Percentiles rank a stretch among this genome's conserved stretches.
Conservation (phyloP, 164 flowering plant species). For the Kalanchoe fedtschenkoi region DNA sequence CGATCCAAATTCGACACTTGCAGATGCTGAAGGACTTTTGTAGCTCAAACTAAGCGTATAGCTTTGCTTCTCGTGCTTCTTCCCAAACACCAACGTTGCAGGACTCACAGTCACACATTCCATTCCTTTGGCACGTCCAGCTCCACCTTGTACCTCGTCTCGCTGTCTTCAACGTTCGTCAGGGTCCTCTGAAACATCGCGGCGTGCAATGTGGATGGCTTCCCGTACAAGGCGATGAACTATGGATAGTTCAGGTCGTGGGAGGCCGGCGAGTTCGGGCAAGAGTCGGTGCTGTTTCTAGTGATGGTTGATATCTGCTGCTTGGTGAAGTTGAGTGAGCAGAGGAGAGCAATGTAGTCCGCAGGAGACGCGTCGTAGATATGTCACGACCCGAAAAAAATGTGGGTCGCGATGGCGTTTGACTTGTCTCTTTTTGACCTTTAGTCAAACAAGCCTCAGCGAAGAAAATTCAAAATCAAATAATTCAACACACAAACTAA, state of each 20-base stretch:
- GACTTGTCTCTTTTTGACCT: too few relatives aligned
- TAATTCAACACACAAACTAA: too few relatives aligned
- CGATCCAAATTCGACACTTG: background rate
- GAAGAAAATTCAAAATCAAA: too few relatives aligned
- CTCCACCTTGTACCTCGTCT: conserved; percentile 15
- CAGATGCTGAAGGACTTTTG: too few relatives aligned
- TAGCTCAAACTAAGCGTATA: background rate
- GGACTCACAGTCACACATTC: conserved; percentile 9
- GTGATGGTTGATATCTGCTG: conserved; percentile 17
- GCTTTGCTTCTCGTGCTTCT: background rate
- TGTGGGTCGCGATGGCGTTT: too few relatives aligned
- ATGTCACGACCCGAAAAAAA: too few relatives aligned
- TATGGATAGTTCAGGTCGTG: conserved; percentile 36
- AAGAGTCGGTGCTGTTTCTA: conserved; percentile 9
- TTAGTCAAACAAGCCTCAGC: too few relatives aligned
- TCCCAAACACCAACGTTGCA: background rate
- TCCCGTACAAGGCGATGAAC: conserved; percentile 23
- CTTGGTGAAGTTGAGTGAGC: conserved; percentile 23
- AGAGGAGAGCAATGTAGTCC: conserved; percentile 34
- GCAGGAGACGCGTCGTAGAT: conserved; percentile 24
- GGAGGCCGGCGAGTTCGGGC: conserved; percentile 13
- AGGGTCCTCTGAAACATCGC: conserved; percentile 13
- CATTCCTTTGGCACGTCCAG: conserved; percentile 14
- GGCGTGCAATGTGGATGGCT: background rate
- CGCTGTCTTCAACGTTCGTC: conserved; percentile 27